Evolutionary conservation across 306 rosid genomes (phyloP), one percentile per base, ranked within the genome.

Genomic region (Coriaria nepalensis): DNA sequence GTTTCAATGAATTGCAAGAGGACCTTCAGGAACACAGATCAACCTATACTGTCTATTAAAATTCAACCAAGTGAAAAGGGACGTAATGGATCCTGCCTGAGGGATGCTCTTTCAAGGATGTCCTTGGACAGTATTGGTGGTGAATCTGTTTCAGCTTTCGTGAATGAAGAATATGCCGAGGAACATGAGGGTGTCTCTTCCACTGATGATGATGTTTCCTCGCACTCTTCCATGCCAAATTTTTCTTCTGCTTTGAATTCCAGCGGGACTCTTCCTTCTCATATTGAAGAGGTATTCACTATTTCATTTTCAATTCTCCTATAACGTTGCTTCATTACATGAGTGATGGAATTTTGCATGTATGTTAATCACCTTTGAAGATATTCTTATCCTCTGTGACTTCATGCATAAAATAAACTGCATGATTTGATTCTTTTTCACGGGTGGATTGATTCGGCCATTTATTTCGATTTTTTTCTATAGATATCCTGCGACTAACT

Each of bases 141-240:
- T 46, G 95, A 77, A 45, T 87, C 84, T 56, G 75, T 75, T 48
- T 79, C 85, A 10, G 64, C 74, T 50, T 56, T 80, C 62, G 75
- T 73, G 70, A 69, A 69, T 50, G 97, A 62, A 69, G 95, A 81
- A 50, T 75, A 69, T 56, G 79, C 70, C 5, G 94, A 90, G 60
- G 94, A 82, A 68, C 79, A 86, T 48, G 95, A 85, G 67, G 39
- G 48, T 70, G 74, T 82, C 15, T 66, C 82, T 44, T 77, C 73
- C 35, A 79, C 85, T n/a, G 98, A 90, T 53, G 98, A 90, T 34
- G 98, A 90, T 68, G 90, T 71, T 69, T 90, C 93, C 33, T 90
- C 98, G 2, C 81, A 79, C 64, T 85, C 98, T 47, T 90, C 98
- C 50, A 43, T 65, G 61, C 71, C 81, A 5, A 58, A 59, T 56